These are phyloP conservation scores for Cryphonectria nitschkei DNA, from an alignment of 2,329 filamentous ascomycete species.

Conservation along the genomic window DNA sequence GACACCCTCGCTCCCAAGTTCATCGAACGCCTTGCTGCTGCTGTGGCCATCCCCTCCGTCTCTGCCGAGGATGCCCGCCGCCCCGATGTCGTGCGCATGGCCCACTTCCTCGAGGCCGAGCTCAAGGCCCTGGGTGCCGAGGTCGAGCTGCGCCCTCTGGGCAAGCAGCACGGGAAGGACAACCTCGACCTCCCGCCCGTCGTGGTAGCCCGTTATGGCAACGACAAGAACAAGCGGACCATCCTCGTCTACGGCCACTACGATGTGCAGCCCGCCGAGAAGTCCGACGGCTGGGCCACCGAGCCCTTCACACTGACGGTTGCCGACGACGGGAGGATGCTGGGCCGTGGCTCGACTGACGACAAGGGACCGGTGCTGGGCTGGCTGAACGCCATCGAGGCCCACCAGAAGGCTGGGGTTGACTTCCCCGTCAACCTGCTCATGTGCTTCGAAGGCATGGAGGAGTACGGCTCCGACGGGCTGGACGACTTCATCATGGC, in stretches of 20 bases:
- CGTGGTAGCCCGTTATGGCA: conserved; percentile 88
- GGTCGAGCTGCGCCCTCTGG: conserved; percentile 70
- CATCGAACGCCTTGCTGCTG: conserved; percentile 86
- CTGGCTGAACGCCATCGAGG: conserved; percentile 98
- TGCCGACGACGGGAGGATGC: conserved; percentile 93
- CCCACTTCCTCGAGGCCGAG: conserved; percentile 71
- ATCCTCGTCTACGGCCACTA: conserved; percentile 98
- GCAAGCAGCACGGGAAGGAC: conserved; percentile 90
- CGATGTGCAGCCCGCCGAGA: conserved; percentile 93
- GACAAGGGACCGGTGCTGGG: conserved; percentile 97
- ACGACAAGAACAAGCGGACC: conserved; percentile 88
- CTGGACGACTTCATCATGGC: conserved; percentile 91
- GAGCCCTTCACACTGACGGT: conserved; percentile 89
- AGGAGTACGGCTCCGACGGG: conserved; percentile 96
- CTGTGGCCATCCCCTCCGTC: conserved; percentile 94
- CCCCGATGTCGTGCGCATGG: conserved; percentile 95
- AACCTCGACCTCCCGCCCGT: conserved; percentile 91
- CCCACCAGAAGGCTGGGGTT: conserved; percentile 90
- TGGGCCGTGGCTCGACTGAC: conserved; percentile 91
- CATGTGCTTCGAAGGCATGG: conserved; percentile 99
- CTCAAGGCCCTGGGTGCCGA: conserved; percentile 16
- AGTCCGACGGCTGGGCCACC: conserved; percentile 93
- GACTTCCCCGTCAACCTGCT: conserved; percentile 97
- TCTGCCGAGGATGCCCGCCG: conserved; percentile 89
- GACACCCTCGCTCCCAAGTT: conserved; percentile 78